Evolutionary conservation across 192 early-diverging fungal genomes (phyloP), one percentile per base, ranked within the genome.

Genomic region (Coemansia sp.): DNA sequence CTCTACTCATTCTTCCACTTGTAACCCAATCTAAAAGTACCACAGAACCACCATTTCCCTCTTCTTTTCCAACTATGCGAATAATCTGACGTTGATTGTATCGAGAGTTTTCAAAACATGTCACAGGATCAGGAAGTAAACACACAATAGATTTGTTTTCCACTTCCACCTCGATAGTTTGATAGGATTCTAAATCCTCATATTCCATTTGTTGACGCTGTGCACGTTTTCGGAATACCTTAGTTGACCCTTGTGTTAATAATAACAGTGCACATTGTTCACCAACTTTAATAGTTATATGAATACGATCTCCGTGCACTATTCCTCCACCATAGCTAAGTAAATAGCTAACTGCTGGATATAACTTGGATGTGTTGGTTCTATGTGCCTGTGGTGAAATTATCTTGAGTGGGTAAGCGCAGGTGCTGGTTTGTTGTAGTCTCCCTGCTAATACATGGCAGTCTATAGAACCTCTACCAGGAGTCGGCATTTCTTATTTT

Each of bases 21-120:
- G 90, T 92, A 64, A 93, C 87, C 93, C 94, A 95, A 63, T 95
- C 94, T 29, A 95, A 72, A 7, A 94, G 61, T 0, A 94, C 78
- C 8, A 93, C 57, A 24, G 88, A 89, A 0, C 85, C 80, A 68
- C 70, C 29, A 21, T 0, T 1, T 21, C 11, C 31, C 17, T 14
- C 39, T 17, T 46, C 39, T 17, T 46, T 14, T 17, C 82, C 63
- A 11, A 69, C 61, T 19, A 90, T 51, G 11, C 72, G 54, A 19
- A 93, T 76, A 5, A 23, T 36, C 66, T 95, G 93, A 24, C 75
- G 59, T 70, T 90, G 89, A 55, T 67, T 78, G 57, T 89, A 95
- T 22, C 75, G 61, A 0, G 92, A 83, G 25, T 76, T 84, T 19
- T 78, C 61, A 54, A 94, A 94, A 63, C 88, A 91, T 5, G 88